Base-by-base conservation (phyloP, 208 protist species). In the Phytomonas francai region DNA sequence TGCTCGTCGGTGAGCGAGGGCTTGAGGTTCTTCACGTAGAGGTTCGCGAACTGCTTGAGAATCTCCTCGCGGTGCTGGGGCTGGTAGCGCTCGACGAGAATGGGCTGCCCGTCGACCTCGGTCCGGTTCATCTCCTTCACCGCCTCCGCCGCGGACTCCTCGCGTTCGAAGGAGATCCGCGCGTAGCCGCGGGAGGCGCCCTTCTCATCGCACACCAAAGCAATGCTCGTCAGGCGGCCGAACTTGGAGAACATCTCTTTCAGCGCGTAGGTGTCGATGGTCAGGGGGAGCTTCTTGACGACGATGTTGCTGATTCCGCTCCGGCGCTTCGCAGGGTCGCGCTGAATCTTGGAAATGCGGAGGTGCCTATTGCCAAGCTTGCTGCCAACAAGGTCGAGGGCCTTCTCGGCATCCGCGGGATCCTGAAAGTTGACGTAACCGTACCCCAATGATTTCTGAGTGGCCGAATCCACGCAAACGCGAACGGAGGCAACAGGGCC, bases 351-450 rank as follows among this genome's bases (percentile, higher is more conserved):
- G 89, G 99, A 98, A 81, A 99, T 98, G 78, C 98, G 96, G 70
- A 97, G 95, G 74, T 97, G 92, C 65, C 88, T 86, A 64, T 74
- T 85, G 39, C 93, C 93, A 49, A 99, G 96, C 71, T 81, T 84
- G 4, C 88, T 88, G 84, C 99, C 99, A 63, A 98, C 85, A 34
- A 97, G 98, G 71, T 99, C 98, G 51, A 99, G 77, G 12, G 98
- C 98, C 80, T 98, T 95, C 83, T 99, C 98, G 45, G 98, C 98
- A 87, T 99, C 98, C 31, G 89, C 81, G 61, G 90, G 81, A 76
- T 95, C 97, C 82, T 99, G 96, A 75, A 99, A 99, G 95, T 99
- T 99, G 36, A 99, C 97, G 85, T 99, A 99, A 60, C 97, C 98
- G 83, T 99, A 99, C 64, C 97, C 97, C 61, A 99, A 93, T 12